Base-by-base conservation (phyloP, 352 stramenopile species). In the Phytophthora aleatoria region DNA sequence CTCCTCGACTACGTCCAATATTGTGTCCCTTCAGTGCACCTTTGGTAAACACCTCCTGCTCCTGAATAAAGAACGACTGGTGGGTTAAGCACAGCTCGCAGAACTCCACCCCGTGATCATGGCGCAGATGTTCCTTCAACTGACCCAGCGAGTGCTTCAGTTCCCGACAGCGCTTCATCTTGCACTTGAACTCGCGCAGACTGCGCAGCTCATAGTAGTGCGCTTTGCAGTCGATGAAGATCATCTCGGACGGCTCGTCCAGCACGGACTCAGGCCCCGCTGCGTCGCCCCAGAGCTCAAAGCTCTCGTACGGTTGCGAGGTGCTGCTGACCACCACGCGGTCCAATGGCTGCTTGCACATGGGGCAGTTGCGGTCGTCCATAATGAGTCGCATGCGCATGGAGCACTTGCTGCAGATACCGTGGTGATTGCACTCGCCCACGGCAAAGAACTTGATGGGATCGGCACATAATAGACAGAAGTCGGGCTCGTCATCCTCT, bases 321-420 rank as follows among this genome's bases (percentile, higher is more conserved):
- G 67, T 58, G 16, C 50, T 65, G 54, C 77, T 87, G 27, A 94
- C 83, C 12, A 94, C 77, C 55, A 94, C 83, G 54, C 76, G 76
- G 27, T 87, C 80, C 16, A 91, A 57, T 15, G 71, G 57, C 30
- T 86, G 81, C 63, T 92, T 94, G 71, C 86, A 94, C 76, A 94
- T 92, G 30, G 84, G 82, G 49, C 86, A 94, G 57, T 79, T 83
- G 51, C 74, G 77, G 66, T 94, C 86, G 45, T 89, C 83, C 79
- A 94, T 82, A 28, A 92, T 62, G 53, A 91, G 64, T 12, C 86
- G 81, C 86, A 94, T 92, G 43, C 86, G 81, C 73, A 92, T 85
- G 10, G 82, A 86, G 55, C 86, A 94, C 59, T 85, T 91, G 71
- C 78, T 90, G 68, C 86, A 94, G 58, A 94, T 91, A 16, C 85